Percentiles rank a stretch among this genome's conserved stretches.
Evolutionary conservation across 2,329 filamentous ascomycete genomes (phyloP).

Genomic region (Fusarium chlamydosporum): DNA sequence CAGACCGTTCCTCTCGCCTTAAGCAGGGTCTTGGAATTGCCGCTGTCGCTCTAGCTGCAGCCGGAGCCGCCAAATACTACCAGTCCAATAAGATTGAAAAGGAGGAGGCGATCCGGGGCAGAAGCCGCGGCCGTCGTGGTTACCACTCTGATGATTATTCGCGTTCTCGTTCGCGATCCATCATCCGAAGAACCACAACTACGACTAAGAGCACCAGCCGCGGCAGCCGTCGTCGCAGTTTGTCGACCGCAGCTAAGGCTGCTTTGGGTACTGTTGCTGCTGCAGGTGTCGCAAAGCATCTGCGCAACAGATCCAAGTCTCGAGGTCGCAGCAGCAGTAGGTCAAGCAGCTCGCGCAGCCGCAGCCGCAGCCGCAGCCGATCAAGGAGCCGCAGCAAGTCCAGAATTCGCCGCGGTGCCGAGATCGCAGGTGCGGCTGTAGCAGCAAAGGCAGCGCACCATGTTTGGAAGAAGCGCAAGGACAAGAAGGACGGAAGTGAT

Average conservation of each 20-base stretch:
- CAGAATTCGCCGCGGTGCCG: conserved; percentile 67
- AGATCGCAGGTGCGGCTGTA: conserved; percentile 72
- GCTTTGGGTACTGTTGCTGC: conserved; percentile 70
- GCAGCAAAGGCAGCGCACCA: conserved; percentile 73
- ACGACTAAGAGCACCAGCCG: conserved; percentile 56
- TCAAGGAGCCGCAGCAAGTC: conserved; percentile 60
- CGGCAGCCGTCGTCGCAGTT: conserved; percentile 61
- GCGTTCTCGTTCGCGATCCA: conserved; percentile 60
- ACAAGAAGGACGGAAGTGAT: conserved; percentile 67
- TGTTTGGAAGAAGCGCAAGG: conserved; percentile 71
- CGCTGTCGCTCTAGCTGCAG: conserved; percentile 73
- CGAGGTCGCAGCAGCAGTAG: conserved; percentile 46
- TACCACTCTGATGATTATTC: conserved; percentile 61
- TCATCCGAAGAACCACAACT: conserved; percentile 53
- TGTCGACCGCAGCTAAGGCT: conserved; percentile 68
- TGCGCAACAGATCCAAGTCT: conserved; percentile 66
- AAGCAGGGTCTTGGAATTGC: conserved; percentile 74
- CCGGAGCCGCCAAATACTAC: conserved; percentile 75
- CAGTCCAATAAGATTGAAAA: conserved; percentile 72
- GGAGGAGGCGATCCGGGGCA: conserved; percentile 70
- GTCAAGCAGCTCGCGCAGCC: conserved; percentile 45
- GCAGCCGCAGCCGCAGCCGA: conserved; percentile 21
- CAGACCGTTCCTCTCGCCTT: conserved; percentile 63
- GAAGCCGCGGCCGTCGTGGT: conserved; percentile 62
- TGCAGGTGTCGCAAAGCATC: conserved; percentile 70